Evolutionary conservation across 768 basidiomycete genomes (phyloP), one percentile per base, ranked within the genome.

Genomic region (Boletales sp.): DNA sequence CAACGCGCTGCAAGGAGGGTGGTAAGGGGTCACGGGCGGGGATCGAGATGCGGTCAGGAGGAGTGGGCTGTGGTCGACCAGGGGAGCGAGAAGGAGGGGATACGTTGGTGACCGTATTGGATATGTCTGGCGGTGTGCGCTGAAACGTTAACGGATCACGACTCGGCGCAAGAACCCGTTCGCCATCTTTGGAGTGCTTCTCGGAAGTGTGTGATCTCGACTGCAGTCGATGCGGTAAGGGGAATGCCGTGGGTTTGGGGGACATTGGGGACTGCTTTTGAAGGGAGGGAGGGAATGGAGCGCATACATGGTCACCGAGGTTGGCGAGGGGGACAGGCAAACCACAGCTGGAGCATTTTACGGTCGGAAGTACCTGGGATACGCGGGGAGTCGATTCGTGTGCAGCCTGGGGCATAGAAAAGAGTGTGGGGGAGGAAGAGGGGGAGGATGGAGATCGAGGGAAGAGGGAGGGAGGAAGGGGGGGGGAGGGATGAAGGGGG

Each of bases 321-420:
- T 83, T 76, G 41, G 76, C 70, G 33, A 95, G 74, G 31, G 87
- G 82, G 35, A 96, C 87, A 1, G 79, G 81, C 9, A 73, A 71
- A 58, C 73, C 72, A 64, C 93, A 96, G 30, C 72, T 85, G 3
- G 90, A 90, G 67, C 93, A 96, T 65, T 87, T 94, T 53, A 94
- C 86, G 3, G 83, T 75, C 6, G 93, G 90, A 10, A 95, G 74
- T 43, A 86, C 67, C 66, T 90, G 82, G 19, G 90, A 90, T 55
- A 58, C 49, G 15, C 65, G 66, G 33, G 64, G 61, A 8, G 51
- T 19, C 31, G 55, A 54, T 45, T 48, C 53, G 28, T 54, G 59
- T 2, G 44, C 54, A 15, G 52, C 30, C 36, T 64, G 58, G 46
- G 50, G 51, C 66, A 70, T 68, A 45, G 44, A 59, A 63, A 61